Percentiles rank a stretch among this genome's conserved stretches.
phyloP scores from a whole-genome alignment of 306 rosid genomes.

The Vigna hirtella region DNA sequence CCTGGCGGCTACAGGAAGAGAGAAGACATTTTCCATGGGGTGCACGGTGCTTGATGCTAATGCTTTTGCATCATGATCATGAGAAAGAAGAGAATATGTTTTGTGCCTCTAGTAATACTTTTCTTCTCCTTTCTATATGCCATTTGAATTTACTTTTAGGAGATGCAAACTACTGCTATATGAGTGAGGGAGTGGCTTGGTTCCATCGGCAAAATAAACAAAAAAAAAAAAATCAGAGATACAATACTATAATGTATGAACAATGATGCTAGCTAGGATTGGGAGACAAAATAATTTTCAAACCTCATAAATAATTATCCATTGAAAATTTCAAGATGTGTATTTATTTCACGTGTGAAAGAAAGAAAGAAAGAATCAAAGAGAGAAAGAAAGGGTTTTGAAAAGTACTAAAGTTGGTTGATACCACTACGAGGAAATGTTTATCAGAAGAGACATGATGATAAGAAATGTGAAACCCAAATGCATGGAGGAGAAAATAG shows the following conservation, averaged over 20 bases:
- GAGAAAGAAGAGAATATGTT: background rate
- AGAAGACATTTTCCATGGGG: conserved; percentile 67
- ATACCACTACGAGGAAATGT: conserved; percentile 42
- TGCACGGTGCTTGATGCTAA: conserved; percentile 30
- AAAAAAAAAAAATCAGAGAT: background rate
- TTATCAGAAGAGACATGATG: background rate
- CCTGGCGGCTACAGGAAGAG: conserved; percentile 58
- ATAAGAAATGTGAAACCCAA: conserved; percentile 13
- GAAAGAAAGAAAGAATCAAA: conserved; percentile 29
- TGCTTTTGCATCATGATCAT: conserved; percentile 30
- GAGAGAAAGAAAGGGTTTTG: conserved; percentile 44
- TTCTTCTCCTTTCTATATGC: background rate
- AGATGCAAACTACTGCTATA: background rate
- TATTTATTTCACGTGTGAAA: background rate
- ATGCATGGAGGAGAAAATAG: background rate
- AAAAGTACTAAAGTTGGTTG: conserved; percentile 60
- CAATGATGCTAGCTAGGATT: background rate
- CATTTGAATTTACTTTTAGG: conserved; percentile 17
- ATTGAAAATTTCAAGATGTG: conserved; percentile 33
- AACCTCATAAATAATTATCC: conserved; percentile 13
- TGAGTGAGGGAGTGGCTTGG: conserved; percentile 18
- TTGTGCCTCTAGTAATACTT: background rate
- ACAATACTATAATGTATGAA: background rate
- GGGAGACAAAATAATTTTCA: conserved; percentile 33
- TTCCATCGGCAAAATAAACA: background rate